Evolutionary conservation across 768 basidiomycete genomes (phyloP), one percentile per base, ranked within the genome.

Genomic region (Termitomyces sp.): DNA sequence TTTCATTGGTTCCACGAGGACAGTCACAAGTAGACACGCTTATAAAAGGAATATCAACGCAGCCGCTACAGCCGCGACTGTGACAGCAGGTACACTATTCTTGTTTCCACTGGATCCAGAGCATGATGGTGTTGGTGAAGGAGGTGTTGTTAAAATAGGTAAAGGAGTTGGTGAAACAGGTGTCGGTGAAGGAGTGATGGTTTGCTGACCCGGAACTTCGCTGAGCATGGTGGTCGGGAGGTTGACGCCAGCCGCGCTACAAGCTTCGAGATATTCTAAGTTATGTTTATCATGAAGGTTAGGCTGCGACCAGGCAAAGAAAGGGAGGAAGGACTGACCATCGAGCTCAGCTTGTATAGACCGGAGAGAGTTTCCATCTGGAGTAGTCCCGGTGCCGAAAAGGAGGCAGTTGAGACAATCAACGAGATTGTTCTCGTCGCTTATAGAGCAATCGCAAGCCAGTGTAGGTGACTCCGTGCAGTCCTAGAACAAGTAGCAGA

Each of bases 401-500:
- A 63, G 35, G 24, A 66, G 50, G 33, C 65, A 66, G 53, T 63
- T 63, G 9, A 56, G 12, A 33, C 65, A 66, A 32, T 53, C 59
- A 11, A 57, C 59, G 15, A 48, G 39, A 33, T 40, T 53, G n/a
- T 42, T 22, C 24, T 63, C 65, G 11, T 39, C 40, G 38, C 11
- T 49, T 12, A 18, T 5, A 12, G 55, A 56, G 46, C 65, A 66
- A 4, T 35, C 42, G 28, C 62, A 63, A 3, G 9, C 8, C 1
- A 20, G 11, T 13, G 0, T 11, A 36, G 45, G n/a, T 3, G 18
- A 15, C 12, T n/a, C 15, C 2, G 36, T 0, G 35, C 62, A 66
- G 16, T 1, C 15, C 65, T 66, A 51, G 22, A 11, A 45, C 1
- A 28, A 3, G n/a, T n/a, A n/a, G 9, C 9, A 33, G 28, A 24